Evolutionary conservation across 2,329 filamentous ascomycete genomes (phyloP).

Genomic region (Leptodontidium sp.): DNA sequence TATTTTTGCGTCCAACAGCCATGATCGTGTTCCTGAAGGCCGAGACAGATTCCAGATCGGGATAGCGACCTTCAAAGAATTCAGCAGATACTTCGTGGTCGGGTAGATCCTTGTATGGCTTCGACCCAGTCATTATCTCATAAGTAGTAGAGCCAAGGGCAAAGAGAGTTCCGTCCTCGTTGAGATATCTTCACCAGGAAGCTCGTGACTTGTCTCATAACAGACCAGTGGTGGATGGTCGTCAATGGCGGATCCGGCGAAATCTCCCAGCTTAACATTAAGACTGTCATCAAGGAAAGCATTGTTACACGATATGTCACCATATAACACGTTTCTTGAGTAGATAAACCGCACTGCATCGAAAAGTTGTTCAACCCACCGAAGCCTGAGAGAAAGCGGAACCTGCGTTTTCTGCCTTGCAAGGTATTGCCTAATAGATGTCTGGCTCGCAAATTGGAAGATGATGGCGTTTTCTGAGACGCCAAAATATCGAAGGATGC

Average conservation of each 20-base stretch:
- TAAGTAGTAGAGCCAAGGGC: slow-evolving; percentile 18
- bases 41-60: neutral
- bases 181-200: slow-evolving; percentile 14
- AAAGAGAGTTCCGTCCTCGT: slow-evolving; percentile 16
- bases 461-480: neutral
- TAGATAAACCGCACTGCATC: slow-evolving; percentile 4
- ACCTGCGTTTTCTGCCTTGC: neutral
- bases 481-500: slow-evolving; percentile 19
- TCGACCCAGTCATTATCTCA: slow-evolving; percentile 18
- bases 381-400: slow-evolving; percentile 15
- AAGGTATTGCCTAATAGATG: slow-evolving; percentile 11
- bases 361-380: slow-evolving; percentile 16
- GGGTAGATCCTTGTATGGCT: slow-evolving; percentile 15
- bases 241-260: slow-evolving; percentile 23
- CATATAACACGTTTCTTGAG: slow-evolving; percentile 13
- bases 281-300: slow-evolving; percentile 13
- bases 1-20: slow-evolving; percentile 4
- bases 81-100: slow-evolving; percentile 3
- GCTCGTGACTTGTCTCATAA: slow-evolving; percentile 20
- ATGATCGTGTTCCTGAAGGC: slow-evolving; percentile 7
- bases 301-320: slow-evolving; percentile 22
- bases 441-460: slow-evolving; percentile 5
- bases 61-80: neutral
- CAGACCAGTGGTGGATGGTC: neutral
- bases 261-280: slow-evolving; percentile 16